phyloP scores from a whole-genome alignment of 495 filamentous ascomycete genomes.

The Geoglossum glabrum region DNA sequence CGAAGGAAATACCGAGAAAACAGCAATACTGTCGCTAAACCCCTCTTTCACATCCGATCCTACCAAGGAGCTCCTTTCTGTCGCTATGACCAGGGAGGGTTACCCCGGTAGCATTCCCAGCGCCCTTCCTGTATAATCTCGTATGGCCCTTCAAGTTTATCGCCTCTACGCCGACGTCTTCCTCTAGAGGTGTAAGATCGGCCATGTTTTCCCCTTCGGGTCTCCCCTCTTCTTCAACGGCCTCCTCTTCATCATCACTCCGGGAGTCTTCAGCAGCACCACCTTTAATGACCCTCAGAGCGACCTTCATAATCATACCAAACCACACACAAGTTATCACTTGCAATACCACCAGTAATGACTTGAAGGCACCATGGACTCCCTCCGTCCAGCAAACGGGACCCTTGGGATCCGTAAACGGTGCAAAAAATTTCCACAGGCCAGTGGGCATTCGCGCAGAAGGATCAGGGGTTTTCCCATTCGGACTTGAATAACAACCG shows the following conservation, averaged over 20 bases:
- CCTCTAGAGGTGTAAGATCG: constrained; percentile 1
- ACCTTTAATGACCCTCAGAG: constrained; percentile 51
- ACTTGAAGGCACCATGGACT: constrained; percentile 57
- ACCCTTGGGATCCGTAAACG: constrained; percentile 46
- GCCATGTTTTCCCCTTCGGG: constrained; percentile 8
- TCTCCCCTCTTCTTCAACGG: constrained; percentile 30
- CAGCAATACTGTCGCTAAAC: not conserved
- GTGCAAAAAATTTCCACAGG: constrained; percentile 25
- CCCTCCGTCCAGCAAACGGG: constrained; percentile 54
- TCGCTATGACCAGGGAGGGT: constrained; percentile 49
- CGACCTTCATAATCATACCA: constrained; percentile 65
- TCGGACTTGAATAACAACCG: constrained; percentile 39
- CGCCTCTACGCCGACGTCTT: constrained; percentile 5
- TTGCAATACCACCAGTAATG: constrained; percentile 59
- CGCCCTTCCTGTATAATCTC: constrained; percentile 23
- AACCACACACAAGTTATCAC: constrained; percentile 74
- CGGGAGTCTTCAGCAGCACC: constrained; percentile 67
- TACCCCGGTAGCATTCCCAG: constrained; percentile 30
- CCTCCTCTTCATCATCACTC: constrained; percentile 68
- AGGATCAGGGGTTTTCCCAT: not conserved
- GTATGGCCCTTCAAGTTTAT: constrained; percentile 14
- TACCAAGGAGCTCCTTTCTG: constrained; percentile 47
- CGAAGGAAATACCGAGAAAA: not conserved
- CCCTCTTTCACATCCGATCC: constrained; percentile 53
- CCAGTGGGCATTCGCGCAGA: not conserved